Percentiles rank a stretch among this genome's conserved stretches.
Evolutionary conservation across 2,329 filamentous ascomycete genomes (phyloP).

Genomic region (Arthrocladium fulminans): DNA sequence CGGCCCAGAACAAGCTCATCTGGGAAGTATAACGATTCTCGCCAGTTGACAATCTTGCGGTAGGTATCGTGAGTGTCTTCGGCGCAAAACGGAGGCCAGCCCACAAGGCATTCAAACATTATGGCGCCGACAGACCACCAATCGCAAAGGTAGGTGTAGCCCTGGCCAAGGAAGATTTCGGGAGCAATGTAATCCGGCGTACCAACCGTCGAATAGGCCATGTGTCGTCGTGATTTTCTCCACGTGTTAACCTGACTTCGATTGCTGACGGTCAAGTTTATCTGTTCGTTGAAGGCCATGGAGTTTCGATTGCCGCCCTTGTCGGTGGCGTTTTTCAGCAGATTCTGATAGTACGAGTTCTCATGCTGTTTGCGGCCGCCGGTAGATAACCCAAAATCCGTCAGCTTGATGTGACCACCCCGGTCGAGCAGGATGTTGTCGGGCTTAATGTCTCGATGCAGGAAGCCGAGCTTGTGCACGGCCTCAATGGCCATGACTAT

Average conservation of each 20-base stretch:
- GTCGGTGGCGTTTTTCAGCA: conserved; percentile 65
- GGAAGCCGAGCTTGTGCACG: conserved; percentile 94
- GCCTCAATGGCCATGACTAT: conserved; percentile 97
- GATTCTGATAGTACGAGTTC: conserved; percentile 95
- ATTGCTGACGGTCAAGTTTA: conserved; percentile 96
- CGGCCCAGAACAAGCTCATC: conserved; percentile 82
- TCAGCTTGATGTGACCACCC: conserved; percentile 94
- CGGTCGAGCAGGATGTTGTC: conserved; percentile 96
- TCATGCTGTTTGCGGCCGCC: conserved; percentile 97
- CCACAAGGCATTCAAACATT: conserved; percentile 98
- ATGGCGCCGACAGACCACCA: conserved; percentile 99
- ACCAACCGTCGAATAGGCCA: conserved; percentile 96
- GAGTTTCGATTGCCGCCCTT: conserved; percentile 77
- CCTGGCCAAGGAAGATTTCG: conserved; percentile 93
- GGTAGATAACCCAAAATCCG: conserved; percentile 94
- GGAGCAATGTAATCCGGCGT: conserved; percentile 98
- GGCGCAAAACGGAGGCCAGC: conserved; percentile 97
- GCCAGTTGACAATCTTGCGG: conserved; percentile 98
- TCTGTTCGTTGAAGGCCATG: conserved; percentile 84
- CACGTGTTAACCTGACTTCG: conserved; percentile 97
- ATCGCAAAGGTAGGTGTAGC: conserved; percentile 94
- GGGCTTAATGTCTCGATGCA: conserved; percentile 98
- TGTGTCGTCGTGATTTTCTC: conserved; percentile 87
- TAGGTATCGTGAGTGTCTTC: conserved; percentile 97
- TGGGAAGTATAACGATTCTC: conserved; percentile 89